These are phyloP conservation scores for Paecilomyces niveus DNA, from an alignment of 2,329 filamentous ascomycete species.

Conservation along the genomic window DNA sequence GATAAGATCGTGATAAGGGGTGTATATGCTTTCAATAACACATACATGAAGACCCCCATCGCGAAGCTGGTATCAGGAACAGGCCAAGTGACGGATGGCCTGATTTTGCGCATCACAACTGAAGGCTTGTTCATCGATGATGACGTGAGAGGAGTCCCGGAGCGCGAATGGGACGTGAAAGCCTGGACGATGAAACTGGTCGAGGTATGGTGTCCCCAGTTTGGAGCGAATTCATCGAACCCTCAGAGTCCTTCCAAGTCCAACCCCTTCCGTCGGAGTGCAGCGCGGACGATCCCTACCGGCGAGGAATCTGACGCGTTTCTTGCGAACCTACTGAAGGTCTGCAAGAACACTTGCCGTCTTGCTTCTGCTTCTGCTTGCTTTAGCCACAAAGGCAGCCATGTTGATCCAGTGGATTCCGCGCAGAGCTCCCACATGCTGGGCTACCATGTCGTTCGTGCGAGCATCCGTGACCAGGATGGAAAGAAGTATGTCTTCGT, in stretches of 20 bases:
- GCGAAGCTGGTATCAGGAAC: constrained; percentile 82
- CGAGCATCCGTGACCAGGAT: constrained; percentile 52
- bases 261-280: constrained; percentile 34
- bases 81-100: constrained; percentile 79
- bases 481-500: constrained; percentile 58
- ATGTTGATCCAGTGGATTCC: constrained; percentile 10
- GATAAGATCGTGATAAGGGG: constrained; percentile 94
- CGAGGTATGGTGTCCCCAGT: constrained; percentile 74
- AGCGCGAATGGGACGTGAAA: constrained; percentile 97
- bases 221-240: constrained; percentile 41
- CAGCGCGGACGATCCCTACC: constrained; percentile 46
- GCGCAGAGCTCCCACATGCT: constrained; percentile 37
- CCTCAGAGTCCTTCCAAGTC: constrained; percentile 18
- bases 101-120: constrained; percentile 85
- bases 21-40: constrained; percentile 87
- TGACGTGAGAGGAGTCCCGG: constrained; percentile 81
- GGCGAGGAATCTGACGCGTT: constrained; percentile 62
- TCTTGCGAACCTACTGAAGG: constrained; percentile 54
- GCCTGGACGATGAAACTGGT: constrained; percentile 92
- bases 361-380: constrained; percentile 35
- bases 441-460: constrained; percentile 51
- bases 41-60: constrained; percentile 80
- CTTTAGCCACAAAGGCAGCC: constrained; percentile 23
- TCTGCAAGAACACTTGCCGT: constrained; percentile 59
- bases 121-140: constrained; percentile 97